These are phyloP conservation scores for Morella rubra DNA, from an alignment of 306 rosid genomes.

Conservation along the genomic window DNA sequence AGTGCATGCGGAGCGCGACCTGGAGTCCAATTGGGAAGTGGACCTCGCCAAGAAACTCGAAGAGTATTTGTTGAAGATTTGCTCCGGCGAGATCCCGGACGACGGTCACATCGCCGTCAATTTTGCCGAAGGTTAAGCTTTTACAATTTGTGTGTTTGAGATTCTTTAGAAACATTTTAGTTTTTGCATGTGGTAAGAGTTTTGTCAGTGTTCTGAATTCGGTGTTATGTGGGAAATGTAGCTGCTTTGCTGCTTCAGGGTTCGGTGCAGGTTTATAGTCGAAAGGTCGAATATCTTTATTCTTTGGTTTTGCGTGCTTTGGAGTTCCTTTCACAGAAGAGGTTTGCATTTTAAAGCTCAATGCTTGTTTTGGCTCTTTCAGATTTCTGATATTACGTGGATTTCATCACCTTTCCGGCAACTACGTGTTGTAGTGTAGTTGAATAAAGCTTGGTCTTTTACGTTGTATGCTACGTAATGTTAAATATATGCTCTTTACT, in stretches of 20 bases:
- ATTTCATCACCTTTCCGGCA: neutral
- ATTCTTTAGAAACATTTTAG: no score
- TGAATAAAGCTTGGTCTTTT: slow-evolving; percentile 22
- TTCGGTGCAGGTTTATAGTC: slow-evolving; percentile 90
- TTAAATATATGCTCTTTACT: neutral
- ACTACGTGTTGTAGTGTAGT: neutral
- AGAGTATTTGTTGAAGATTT: slow-evolving; percentile 74
- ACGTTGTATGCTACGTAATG: neutral
- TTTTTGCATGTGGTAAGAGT: neutral
- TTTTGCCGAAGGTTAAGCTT: slow-evolving; percentile 76
- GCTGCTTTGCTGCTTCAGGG: slow-evolving; percentile 98
- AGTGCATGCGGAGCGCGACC: slow-evolving; percentile 90
- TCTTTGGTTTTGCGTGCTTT: slow-evolving; percentile 84
- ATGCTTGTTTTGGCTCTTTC: neutral
- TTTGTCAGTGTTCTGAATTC: slow-evolving; percentile 21
- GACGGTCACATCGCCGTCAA: slow-evolving; percentile 57
- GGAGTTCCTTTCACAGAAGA: slow-evolving; percentile 88
- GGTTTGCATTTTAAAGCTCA: slow-evolving; percentile 45
- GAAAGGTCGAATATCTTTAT: slow-evolving; percentile 89
- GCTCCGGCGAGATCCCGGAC: slow-evolving; percentile 74
- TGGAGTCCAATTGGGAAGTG: slow-evolving; percentile 88
- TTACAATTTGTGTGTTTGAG: neutral
- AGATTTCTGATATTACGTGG: neutral
- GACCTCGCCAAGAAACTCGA: slow-evolving; percentile 87
- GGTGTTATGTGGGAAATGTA: slow-evolving; percentile 43